Conservation (phyloP, 140 eudicot species). For the Eryngium alpinum region DNA sequence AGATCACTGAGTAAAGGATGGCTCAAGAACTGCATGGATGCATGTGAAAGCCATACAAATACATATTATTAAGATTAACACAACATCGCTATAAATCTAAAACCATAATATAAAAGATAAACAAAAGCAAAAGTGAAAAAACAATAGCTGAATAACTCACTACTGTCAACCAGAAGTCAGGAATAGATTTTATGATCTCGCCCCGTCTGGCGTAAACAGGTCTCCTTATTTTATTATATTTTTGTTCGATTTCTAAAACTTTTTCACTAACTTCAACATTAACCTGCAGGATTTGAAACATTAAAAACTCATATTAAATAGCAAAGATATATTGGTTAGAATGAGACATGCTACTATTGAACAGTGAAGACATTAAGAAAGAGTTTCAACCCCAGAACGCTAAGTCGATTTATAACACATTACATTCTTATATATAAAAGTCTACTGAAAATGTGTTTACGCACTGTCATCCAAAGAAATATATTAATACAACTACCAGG, state of each 20-base stretch:
- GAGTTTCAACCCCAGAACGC: no score
- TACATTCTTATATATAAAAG: no score
- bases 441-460: no score
- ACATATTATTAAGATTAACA: background rate
- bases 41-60: background rate
- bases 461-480: no score
- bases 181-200: constrained; percentile 43
- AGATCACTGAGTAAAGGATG: constrained; percentile 51
- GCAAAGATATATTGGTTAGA: no score
- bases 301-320: no score
- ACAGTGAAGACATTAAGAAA: no score
- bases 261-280: constrained; percentile 47
- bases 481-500: no score
- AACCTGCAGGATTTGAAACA: constrained; percentile 22
- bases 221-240: constrained; percentile 39
- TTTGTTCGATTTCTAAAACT: constrained; percentile 45
- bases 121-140: background rate
- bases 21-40: constrained; percentile 41
- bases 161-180: constrained; percentile 56
- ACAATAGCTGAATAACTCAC: constrained; percentile 24
- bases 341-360: no score
- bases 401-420: no score
- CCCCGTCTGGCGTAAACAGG: constrained; percentile 46
- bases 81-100: background rate
- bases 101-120: background rate